Percentiles rank a stretch among this genome's conserved stretches.
Conservation (phyloP, 129 eudicot species). For the Rutidosis leptorrhynchoides region DNA sequence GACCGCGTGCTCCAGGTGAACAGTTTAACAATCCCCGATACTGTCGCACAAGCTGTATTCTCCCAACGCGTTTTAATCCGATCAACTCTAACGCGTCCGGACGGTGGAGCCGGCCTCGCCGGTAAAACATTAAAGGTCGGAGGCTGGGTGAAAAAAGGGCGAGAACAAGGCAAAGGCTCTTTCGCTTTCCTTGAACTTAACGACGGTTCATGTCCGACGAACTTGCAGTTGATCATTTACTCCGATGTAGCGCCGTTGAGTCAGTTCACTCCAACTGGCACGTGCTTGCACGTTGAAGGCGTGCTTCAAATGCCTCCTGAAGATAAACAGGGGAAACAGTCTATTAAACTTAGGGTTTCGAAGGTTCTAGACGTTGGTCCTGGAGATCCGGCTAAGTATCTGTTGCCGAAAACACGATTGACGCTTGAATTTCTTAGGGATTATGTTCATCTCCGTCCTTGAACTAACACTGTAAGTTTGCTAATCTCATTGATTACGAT, state of each 20-base stretch:
- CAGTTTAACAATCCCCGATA: constrained; percentile 34
- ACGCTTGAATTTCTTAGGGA: constrained; percentile 75
- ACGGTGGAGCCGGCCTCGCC: constrained; percentile 71
- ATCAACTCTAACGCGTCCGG: constrained; percentile 55
- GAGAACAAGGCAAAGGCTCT: constrained; percentile 66
- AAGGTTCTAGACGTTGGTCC: constrained; percentile 54
- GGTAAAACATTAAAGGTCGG: constrained; percentile 62
- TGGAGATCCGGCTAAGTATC: constrained; percentile 70
- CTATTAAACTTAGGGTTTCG: constrained; percentile 60
- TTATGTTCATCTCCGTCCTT: constrained; percentile 69
- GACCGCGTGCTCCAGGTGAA: constrained; percentile 28
- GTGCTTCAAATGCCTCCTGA: constrained; percentile 66
- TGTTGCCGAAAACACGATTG: constrained; percentile 65
- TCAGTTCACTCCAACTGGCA: constrained; percentile 58
- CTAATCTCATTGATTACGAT: not conserved
- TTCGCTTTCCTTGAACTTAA: constrained; percentile 80
- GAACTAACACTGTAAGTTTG: constrained; percentile 57
- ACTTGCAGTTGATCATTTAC: constrained; percentile 65
- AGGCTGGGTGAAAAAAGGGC: constrained; percentile 94
- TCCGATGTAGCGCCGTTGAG: constrained; percentile 43
- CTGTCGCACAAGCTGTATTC: constrained; percentile 44
- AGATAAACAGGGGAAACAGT: constrained; percentile 56
- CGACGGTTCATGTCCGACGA: constrained; percentile 90
- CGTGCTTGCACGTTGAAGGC: constrained; percentile 76
- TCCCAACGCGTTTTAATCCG: constrained; percentile 71